Percentiles rank a stretch among this genome's conserved stretches.
These are phyloP conservation scores for Fusarium austroafricanum DNA, from an alignment of 2,329 filamentous ascomycete genomes.

Conservation along the genomic window DNA sequence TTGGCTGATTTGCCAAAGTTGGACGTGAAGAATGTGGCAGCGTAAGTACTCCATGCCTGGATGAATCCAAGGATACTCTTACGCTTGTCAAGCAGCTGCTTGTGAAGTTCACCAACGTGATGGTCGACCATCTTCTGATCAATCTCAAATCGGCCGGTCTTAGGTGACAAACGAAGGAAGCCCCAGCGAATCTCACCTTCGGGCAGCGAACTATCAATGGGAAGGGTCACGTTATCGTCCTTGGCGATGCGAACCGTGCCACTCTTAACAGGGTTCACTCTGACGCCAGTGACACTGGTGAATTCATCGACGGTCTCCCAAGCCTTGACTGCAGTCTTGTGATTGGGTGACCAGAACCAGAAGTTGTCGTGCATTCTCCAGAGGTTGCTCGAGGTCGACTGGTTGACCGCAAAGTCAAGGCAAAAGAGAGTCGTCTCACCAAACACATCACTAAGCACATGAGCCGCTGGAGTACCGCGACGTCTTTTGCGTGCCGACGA, in stretches of 20 bases:
- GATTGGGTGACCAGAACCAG: constrained; percentile 72
- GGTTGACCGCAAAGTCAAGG: constrained; percentile 73
- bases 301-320: constrained; percentile 71
- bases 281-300: constrained; percentile 64
- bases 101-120: constrained; percentile 69
- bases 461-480: constrained; percentile 67
- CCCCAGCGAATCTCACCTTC: constrained; percentile 64
- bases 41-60: constrained; percentile 65
- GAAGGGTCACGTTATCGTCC: constrained; percentile 21
- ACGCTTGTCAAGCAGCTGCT: constrained; percentile 65
- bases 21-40: constrained; percentile 62
- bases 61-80: constrained; percentile 62
- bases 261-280: constrained; percentile 65
- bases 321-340: constrained; percentile 63
- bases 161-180: constrained; percentile 65
- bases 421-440: constrained; percentile 72
- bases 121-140: constrained; percentile 68
- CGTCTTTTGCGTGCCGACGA: constrained; percentile 59
- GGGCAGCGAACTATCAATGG: constrained; percentile 55
- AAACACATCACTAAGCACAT: constrained; percentile 68
- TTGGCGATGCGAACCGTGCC: constrained; percentile 59
- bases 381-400: constrained; percentile 62
- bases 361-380: constrained; percentile 74
- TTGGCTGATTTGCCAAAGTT: constrained; percentile 65
- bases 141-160: constrained; percentile 67